A percentile compares a stretch with the other conserved stretches of the same genome.
Conservation (phyloP, 2,329 filamentous ascomycete species). For the Cladosporium sp. region DNA sequence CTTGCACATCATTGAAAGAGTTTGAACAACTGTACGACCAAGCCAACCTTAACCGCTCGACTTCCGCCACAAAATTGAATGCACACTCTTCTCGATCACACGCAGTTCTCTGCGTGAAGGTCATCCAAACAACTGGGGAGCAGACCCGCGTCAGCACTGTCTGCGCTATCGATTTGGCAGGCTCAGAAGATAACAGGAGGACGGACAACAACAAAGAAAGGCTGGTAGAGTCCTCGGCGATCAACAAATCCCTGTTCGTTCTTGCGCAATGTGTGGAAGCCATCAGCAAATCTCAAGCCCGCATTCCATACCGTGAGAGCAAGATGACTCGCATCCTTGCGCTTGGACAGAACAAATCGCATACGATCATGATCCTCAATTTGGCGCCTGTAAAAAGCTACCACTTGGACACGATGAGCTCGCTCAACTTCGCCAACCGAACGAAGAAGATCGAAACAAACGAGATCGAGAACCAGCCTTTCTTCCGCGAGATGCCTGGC, state of each 20-base stretch:
- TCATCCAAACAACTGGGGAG: constrained; percentile 86
- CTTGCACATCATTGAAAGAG: constrained; percentile 78
- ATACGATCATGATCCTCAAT: constrained; percentile 99
- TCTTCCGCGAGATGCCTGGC: constrained; percentile 55
- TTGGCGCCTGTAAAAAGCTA: constrained; percentile 86
- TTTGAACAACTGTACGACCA: constrained; percentile 99
- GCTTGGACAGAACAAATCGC: constrained; percentile 86
- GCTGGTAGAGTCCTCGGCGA: constrained; percentile 91
- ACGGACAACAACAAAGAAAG: constrained; percentile 95
- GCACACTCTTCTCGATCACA: constrained; percentile 98
- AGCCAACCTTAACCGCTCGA: constrained; percentile 91
- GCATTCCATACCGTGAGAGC: constrained; percentile 96
- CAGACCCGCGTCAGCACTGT: constrained; percentile 97
- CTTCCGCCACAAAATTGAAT: constrained; percentile 95
- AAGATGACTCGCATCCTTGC: constrained; percentile 93
- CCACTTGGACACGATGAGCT: constrained; percentile 98
- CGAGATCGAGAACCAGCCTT: constrained; percentile 92
- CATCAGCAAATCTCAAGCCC: constrained; percentile 83
- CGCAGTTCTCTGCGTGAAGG: constrained; percentile 94
- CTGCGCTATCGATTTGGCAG: constrained; percentile 96
- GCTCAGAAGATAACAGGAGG: constrained; percentile 91
- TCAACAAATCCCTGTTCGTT: constrained; percentile 98
- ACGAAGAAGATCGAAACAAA: constrained; percentile 99
- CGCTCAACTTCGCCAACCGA: constrained; percentile 91
- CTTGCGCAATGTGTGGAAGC: constrained; percentile 98